Evolutionary conservation across 192 early-diverging fungal genomes (phyloP).

Genomic region (Ambispora gerdemannii): DNA sequence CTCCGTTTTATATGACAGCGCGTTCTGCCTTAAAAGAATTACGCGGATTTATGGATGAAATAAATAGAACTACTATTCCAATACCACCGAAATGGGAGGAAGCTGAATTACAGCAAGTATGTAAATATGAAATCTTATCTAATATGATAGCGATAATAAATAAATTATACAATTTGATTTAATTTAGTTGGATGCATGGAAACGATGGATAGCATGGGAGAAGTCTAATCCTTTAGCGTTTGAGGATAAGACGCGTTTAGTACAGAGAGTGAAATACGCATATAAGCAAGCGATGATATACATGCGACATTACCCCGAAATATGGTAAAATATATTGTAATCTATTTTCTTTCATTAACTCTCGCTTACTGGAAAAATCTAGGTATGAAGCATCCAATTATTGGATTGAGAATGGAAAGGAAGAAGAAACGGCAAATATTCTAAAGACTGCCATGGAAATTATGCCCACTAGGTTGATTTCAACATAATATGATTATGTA

Average conservation of each 20-base stretch:
- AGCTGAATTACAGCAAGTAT: constrained; percentile 57
- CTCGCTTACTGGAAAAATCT: constrained; percentile 4
- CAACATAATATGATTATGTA: background rate
- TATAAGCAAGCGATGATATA: constrained; percentile 84
- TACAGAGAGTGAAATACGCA: constrained; percentile 73
- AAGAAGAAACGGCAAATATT: constrained; percentile 57
- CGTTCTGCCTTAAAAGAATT: constrained; percentile 81
- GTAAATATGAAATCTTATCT: too few relatives aligned
- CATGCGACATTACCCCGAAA: constrained; percentile 81
- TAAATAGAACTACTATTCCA: constrained; percentile 67
- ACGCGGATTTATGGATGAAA: constrained; percentile 68
- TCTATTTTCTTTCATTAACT: too few relatives aligned
- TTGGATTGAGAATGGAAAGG: constrained; percentile 51
- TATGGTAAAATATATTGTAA: constrained; percentile 65
- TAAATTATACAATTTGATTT: too few relatives aligned
- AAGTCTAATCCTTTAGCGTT: constrained; percentile 77
- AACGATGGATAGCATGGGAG: constrained; percentile 89
- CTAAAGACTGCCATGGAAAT: constrained; percentile 66
- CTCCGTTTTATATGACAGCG: constrained; percentile 91
- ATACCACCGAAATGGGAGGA: constrained; percentile 77
- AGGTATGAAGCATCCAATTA: constrained; percentile 60
- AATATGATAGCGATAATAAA: too few relatives aligned
- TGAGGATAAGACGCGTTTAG: constrained; percentile 58
- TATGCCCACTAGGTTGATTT: constrained; percentile 63
- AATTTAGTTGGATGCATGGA: too few relatives aligned